Base-by-base conservation (phyloP, 2,329 filamentous ascomycete genomes). In the Teratosphaeria gauchensis region DNA sequence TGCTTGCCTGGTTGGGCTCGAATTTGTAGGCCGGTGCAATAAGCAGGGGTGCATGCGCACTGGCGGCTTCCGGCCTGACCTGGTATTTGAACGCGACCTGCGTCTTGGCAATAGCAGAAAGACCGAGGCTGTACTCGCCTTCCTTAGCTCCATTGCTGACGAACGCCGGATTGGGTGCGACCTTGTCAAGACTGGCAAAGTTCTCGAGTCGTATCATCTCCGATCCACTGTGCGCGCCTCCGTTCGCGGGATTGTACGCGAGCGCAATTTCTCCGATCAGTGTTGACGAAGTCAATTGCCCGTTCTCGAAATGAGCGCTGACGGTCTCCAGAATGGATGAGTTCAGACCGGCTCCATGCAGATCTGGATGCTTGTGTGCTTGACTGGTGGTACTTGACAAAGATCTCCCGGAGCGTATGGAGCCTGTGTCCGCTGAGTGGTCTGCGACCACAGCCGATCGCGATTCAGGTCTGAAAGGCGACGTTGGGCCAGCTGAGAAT, bases 131-230 rank as follows among this genome's bases (percentile, higher is more conserved):
- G 74, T 95, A 99, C 69, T 92, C 87, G 59, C 95, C 92, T 3
- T 87, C 82, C 59, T 82, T 85, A n/a, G 52, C 28, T 9, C 87
- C 84, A 65, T 90, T 87, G 33, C 86, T 84, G 56, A 97, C 85
- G 74, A 97, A 95, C 59, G 91, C 89, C 51, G 90, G 90, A 72
- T 99, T 99, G 1, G 92, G 91, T 0, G 91, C 92, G 58, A 99
- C 92, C 68, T 90, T 91, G 68, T 97, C 94, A 5, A 99, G 81
- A n/a, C 83, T 82, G 9, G 86, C 76, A 71, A 95, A 96, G 71
- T 96, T 94, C 68, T 95, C 90, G 60, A 99, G 83, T 21, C 89
- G 86, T 64, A 97, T 87, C 1, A 78, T 86, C 67, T 92, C 82
- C 1, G 72, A 74, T 24, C 76, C 76, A 56, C 75, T 72, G 7